Base-by-base conservation (phyloP, 768 basidiomycete species). In the Exidia glandulosa region DNA sequence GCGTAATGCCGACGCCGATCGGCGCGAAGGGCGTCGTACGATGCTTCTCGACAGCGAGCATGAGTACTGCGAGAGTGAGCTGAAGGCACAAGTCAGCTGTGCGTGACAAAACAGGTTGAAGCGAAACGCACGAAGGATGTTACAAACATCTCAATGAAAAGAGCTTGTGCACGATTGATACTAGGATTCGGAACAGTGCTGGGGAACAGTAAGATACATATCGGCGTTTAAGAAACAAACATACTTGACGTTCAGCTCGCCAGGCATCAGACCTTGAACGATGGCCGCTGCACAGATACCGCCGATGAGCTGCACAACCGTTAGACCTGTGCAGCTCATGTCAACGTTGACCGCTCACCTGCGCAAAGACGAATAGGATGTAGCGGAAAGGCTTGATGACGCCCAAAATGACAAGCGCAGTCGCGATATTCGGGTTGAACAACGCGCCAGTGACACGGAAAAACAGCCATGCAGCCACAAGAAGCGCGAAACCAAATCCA, bases 41-140 rank as follows among this genome's bases (percentile, higher is more conserved):
- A 64, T 86, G 85, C 70, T 87, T 87, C 70, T 87, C 86, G 16
- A 81, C 82, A 3, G 86, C 86, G 29, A 87, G 69, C 84, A 87
- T 86, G 62, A 87, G 78, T n/a, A 86, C 82, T 5, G 86, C 74
- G 14, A 85, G 69, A 47, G 61, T 47, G 7, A 66, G 62, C 62
- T 63, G 25, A n/a, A 54, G 4, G 10, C 14, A 37, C n/a, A 29
- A 32, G 27, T 54, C 47, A 41, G 30, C 47, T 45, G 19, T 25
- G 41, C 12, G 16, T 19, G 41, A 13, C 19, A 7, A 36, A 7
- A 7, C 7, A n/a, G 23, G 13, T 33, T 27, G 12, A n/a, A 56
- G 50, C 14, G n/a, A 56, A 16, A 82, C 79, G 16, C 41, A 87
- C 74, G 19, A 76, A 74, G 14, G 80, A 74, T 13, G 85, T 87